These are phyloP conservation scores for Ilyonectria mors-panacis DNA, from an alignment of 2,329 filamentous ascomycete species.

Conservation along the genomic window DNA sequence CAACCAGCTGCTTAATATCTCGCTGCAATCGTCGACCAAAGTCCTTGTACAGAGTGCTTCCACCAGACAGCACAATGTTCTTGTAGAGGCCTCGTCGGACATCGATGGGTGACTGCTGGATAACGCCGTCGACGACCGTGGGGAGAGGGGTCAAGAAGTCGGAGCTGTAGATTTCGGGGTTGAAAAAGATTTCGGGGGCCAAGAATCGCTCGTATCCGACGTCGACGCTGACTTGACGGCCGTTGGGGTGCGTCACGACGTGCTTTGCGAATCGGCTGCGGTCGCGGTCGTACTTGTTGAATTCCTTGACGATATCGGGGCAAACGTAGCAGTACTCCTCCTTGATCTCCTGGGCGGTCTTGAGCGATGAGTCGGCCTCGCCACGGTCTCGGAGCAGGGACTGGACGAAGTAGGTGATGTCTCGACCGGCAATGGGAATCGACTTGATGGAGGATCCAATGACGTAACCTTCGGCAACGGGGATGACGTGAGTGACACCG, in stretches of 20 bases:
- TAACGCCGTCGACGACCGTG: slow-evolving; percentile 94
- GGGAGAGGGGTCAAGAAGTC: slow-evolving; percentile 97
- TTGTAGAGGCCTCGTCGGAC: slow-evolving; percentile 98
- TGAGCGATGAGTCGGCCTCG: slow-evolving; percentile 95
- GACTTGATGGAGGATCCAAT: slow-evolving; percentile 99
- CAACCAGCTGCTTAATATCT: slow-evolving; percentile 96
- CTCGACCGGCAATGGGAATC: slow-evolving; percentile 96
- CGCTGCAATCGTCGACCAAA: slow-evolving; percentile 96
- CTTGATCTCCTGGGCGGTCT: slow-evolving; percentile 98
- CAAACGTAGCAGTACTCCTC: slow-evolving; percentile 99
- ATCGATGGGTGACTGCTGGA: slow-evolving; percentile 97
- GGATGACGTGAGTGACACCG: slow-evolving; percentile 98
- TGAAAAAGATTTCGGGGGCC: slow-evolving; percentile 99
- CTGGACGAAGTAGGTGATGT: slow-evolving; percentile 99
- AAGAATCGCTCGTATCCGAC: slow-evolving; percentile 98
- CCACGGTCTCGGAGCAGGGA: slow-evolving; percentile 95
- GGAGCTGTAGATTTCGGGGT: slow-evolving; percentile 99
- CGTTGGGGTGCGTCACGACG: slow-evolving; percentile 87
- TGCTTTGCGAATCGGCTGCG: slow-evolving; percentile 93
- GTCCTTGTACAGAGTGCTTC: slow-evolving; percentile 98
- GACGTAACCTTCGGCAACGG: slow-evolving; percentile 97
- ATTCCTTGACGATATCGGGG: slow-evolving; percentile 99
- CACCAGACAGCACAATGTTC: slow-evolving; percentile 98
- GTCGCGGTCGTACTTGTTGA: slow-evolving; percentile 93
- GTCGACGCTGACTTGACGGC: slow-evolving; percentile 87